Evolutionary conservation across 805 yeast species (phyloP).

Genomic region (Schwanniomyces polymorphus): DNA sequence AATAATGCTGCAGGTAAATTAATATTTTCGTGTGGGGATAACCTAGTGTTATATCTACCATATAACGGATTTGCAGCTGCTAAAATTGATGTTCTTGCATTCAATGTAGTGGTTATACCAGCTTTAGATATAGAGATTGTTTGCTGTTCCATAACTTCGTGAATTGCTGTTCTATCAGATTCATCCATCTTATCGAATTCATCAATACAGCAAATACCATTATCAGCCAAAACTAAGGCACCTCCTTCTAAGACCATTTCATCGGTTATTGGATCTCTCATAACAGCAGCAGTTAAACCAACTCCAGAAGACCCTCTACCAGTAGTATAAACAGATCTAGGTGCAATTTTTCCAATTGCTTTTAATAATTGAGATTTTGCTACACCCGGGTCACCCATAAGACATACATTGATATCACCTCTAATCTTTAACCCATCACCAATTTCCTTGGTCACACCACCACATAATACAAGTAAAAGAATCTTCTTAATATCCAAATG

Average conservation of each 20-base stretch:
- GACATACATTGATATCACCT: slow-evolving; percentile 93
- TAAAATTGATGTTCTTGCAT: slow-evolving; percentile 90
- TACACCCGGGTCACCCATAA: slow-evolving; percentile 99
- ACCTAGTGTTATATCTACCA: slow-evolving; percentile 87
- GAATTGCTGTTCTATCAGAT: slow-evolving; percentile 93
- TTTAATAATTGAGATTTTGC: slow-evolving; percentile 96
- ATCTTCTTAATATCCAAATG: slow-evolving; percentile 94
- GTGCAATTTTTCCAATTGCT: slow-evolving; percentile 88
- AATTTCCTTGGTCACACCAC: slow-evolving; percentile 92
- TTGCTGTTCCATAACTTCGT: slow-evolving; percentile 99
- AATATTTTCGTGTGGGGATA: slow-evolving; percentile 93
- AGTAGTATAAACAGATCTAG: slow-evolving; percentile 95
- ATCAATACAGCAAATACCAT: slow-evolving; percentile 98
- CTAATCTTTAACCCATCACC: slow-evolving; percentile 97
- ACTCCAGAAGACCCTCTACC: slow-evolving; percentile 99
- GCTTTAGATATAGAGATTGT: slow-evolving; percentile 97
- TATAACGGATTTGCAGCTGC: slow-evolving; percentile 99
- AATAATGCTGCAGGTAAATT: slow-evolving; percentile 94
- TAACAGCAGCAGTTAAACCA: slow-evolving; percentile 97
- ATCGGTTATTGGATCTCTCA: slow-evolving; percentile 98
- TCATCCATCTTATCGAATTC: slow-evolving; percentile 99
- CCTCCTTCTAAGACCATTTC: slow-evolving; percentile 99
- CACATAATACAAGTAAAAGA: slow-evolving; percentile 76
- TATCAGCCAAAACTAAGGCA: slow-evolving; percentile 93
- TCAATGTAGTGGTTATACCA: slow-evolving; percentile 92